Evolutionary conservation across 192 early-diverging fungal species (phyloP).

Genomic region (Ramicandelaber brevisporus): DNA sequence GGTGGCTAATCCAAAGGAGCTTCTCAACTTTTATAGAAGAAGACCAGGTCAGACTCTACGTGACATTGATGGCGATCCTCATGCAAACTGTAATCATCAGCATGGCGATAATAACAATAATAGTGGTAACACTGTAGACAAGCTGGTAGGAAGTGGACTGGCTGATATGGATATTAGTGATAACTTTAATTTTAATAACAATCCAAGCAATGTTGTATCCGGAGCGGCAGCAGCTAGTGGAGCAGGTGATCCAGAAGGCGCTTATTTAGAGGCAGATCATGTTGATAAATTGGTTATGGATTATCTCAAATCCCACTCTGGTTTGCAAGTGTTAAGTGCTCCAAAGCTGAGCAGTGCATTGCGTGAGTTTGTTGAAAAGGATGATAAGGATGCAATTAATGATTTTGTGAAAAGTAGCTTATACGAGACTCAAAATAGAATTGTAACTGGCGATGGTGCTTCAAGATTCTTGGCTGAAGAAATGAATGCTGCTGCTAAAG

Average conservation of each 20-base stretch:
- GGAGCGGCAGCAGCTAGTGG: slow-evolving; percentile 6
- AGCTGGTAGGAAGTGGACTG: too few relatives aligned
- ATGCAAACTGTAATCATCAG: too few relatives aligned
- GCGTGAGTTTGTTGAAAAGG: slow-evolving; percentile 54
- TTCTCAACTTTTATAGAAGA: slow-evolving; percentile 56
- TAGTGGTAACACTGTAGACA: too few relatives aligned
- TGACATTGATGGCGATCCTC: slow-evolving; percentile 1
- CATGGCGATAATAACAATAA: too few relatives aligned
- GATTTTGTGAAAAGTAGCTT: slow-evolving; percentile 22
- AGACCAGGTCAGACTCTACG: slow-evolving; percentile 3
- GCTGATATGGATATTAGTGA: too few relatives aligned
- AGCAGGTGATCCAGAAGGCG: slow-evolving; percentile 15
- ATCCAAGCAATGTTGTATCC: not conserved
- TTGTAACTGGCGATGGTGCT: not conserved
- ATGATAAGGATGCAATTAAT: slow-evolving; percentile 57
- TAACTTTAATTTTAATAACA: too few relatives aligned
- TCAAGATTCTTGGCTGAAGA: not conserved
- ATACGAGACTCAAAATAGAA: slow-evolving; percentile 8
- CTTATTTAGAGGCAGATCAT: slow-evolving; percentile 34
- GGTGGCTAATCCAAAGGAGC: slow-evolving; percentile 74
- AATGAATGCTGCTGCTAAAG: not conserved
- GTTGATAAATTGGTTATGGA: slow-evolving; percentile 57
- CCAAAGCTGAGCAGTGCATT: slow-evolving; percentile 52
- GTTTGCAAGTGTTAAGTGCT: slow-evolving; percentile 45
- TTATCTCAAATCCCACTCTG: slow-evolving; percentile 31